Evolutionary conservation across 2,329 filamentous ascomycete genomes (phyloP).

Genomic region (Claviceps sp.): DNA sequence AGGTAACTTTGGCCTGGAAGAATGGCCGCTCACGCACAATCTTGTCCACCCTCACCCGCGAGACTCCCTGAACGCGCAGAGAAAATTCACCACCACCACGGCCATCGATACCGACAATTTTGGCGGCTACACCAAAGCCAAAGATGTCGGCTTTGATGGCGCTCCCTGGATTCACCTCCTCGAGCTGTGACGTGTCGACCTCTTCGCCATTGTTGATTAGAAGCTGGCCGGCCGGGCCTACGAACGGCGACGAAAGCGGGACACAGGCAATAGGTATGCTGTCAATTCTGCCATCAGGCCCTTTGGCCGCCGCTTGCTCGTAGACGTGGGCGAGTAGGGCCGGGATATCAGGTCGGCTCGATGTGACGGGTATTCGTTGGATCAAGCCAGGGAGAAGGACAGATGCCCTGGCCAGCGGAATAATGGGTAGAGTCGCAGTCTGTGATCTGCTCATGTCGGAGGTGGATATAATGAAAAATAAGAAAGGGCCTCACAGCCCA

Average conservation of each 20-base stretch:
- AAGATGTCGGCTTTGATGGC: conserved; percentile 64
- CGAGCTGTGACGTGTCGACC: conserved; percentile 27
- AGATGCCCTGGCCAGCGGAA: conserved; percentile 66
- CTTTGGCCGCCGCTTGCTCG: conserved; percentile 56
- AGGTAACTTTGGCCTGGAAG: conserved; percentile 68
- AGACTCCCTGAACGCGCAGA: conserved; percentile 73
- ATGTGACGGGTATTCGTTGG: conserved; percentile 69
- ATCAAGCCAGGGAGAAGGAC: conserved; percentile 79
- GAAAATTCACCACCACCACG: conserved; percentile 63
- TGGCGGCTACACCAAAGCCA: conserved; percentile 67
- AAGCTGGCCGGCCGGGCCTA: conserved; percentile 62
- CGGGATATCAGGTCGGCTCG: conserved; percentile 71
- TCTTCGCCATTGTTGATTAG: conserved; percentile 54
- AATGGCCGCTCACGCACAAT: conserved; percentile 63
- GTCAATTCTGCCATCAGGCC: conserved; percentile 49
- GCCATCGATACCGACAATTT: conserved; percentile 66
- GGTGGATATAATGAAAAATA: background rate
- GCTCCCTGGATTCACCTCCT: conserved; percentile 42
- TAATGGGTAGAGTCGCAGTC: conserved; percentile 51
- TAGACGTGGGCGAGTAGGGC: conserved; percentile 79
- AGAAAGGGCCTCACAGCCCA: background rate
- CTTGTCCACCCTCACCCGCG: conserved; percentile 57
- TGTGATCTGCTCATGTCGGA: conserved; percentile 26
- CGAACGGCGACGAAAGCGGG: conserved; percentile 62
- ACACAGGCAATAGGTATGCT: conserved; percentile 75